Evolutionary conservation across 2,329 filamentous ascomycete genomes (phyloP), one percentile per base, ranked within the genome.

Genomic region (Ophiocordyceps camponoti-saundersi): DNA sequence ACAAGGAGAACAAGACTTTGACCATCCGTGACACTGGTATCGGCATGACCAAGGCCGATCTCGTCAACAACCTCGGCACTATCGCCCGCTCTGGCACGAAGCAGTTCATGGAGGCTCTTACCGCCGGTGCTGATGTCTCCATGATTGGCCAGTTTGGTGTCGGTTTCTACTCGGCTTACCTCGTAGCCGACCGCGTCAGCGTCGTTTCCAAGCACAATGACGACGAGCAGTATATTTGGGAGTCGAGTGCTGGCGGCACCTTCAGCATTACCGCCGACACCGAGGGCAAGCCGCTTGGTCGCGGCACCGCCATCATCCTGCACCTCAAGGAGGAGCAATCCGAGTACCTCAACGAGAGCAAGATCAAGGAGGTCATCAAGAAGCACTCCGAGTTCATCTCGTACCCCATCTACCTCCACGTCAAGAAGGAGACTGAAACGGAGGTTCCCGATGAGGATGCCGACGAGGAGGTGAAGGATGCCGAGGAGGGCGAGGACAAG

Each of bases 311-410:
- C 81, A 93, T 98, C 67, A 82, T 96, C 70, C 87, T 98, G 52
- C 86, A 96, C 78, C 78, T 98, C 64, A 98, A 98, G 85, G 92
- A 98, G 60, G 92, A 98, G 80, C 92, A 98, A 79, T 77, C 75
- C 55, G 92, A 96, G 69, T 98, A 95, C 81, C 77, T 96, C 57
- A 93, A 96, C 71, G 92, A 98, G 84, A 78, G 78, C 77, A 92
- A 90, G 79, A 84, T 98, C 78, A 98, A 98, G 85, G 92, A 98
- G 79, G 90, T 98, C 56, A 89, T 98, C 78, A 96, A 96, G 88
- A 98, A 98, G 86, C 92, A 98, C 85, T 96, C 92, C 65, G 92
- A 98, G 77, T 98, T 98, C 80, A 98, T 98, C 77, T 96, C 92
- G 46, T 98, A 98, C 80, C 92, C 92, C 65, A 98, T 98, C 83